These are phyloP conservation scores for Ichthyophthirius multifiliis DNA, from an alignment of 169 alveolate species.

Conservation along the genomic window DNA sequence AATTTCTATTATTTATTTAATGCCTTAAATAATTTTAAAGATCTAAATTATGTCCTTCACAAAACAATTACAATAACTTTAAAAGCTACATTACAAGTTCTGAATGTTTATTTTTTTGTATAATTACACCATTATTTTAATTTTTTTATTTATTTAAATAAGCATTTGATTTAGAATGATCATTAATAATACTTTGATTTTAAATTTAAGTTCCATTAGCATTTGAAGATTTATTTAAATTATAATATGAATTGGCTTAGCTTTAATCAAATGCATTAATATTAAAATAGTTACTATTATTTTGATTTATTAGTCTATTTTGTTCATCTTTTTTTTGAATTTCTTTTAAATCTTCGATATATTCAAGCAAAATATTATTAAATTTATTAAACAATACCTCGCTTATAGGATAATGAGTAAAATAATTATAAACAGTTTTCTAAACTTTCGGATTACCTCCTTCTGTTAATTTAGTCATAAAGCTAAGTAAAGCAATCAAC, in stretches of 20 bases:
- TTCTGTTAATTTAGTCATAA: slow-evolving; percentile 16
- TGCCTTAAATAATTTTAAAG: slow-evolving; percentile 28
- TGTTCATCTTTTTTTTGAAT: slow-evolving; percentile 9
- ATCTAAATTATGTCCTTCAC: slow-evolving; percentile 42
- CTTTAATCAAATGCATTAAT: no score
- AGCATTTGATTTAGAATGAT: no score
- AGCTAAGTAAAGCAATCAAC: slow-evolving; percentile 7
- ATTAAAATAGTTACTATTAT: no score
- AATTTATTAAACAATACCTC: slow-evolving; percentile 27
- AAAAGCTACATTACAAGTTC: slow-evolving; percentile 17
- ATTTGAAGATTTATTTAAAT: no score
- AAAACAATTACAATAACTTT: slow-evolving; percentile 21
- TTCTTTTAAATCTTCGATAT: slow-evolving; percentile 29
- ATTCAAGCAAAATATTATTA: slow-evolving; percentile 6
- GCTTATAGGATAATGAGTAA: slow-evolving; percentile 8
- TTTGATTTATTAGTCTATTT: neutral
- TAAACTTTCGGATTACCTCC: slow-evolving; percentile 37
- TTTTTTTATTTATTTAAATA: no score
- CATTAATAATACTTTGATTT: no score
- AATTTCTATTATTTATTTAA: slow-evolving; percentile 26
- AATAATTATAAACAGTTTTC: slow-evolving; percentile 16
- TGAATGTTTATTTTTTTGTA: no score
- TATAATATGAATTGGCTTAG: no score
- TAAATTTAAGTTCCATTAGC: no score
- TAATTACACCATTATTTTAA: no score